Base-by-base conservation (phyloP, 139 green algal species). In the Eudorina sp. region DNA sequence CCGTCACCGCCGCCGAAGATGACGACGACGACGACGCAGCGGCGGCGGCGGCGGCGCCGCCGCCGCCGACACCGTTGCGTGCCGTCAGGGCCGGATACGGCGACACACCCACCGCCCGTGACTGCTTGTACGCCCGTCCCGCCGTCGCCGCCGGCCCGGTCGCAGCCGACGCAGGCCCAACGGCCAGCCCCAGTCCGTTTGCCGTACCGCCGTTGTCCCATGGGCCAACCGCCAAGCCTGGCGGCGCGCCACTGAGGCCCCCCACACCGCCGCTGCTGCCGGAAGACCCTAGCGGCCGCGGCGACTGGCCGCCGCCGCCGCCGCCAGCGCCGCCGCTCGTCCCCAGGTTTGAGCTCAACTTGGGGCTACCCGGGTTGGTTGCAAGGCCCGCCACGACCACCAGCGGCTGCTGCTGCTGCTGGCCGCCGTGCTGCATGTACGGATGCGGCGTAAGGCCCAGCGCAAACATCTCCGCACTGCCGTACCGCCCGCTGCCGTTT, bases 71-170 rank as follows among this genome's bases (percentile, higher is more conserved):
- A 18, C 53, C 19, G 27, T 2, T n/a, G 21, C 21, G 43, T 21
- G n/a, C 41, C 43, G 21, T 43, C 11, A 68, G 34, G 7, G 29
- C 14, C 31, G 48, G 34, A 31, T 83, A 53, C 48, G 31, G 14
- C 3, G 77, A 16, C 34, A 73, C n/a, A 14, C 77, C 77, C 6
- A 38, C 4, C 7, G 36, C 36, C 0, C 53, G 38, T 3, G 53
- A 41, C 53, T 73, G 53, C 77, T 83, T 83, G 53, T 55, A 84
- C 77, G 36, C 53, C 2, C 80, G 43, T 2, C 80, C 60, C 2
- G 41, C n/a, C 31, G 60, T 4, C n/a, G 18, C 45, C 5, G 43
- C 43, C 13, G 40, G 29, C 16, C 5, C 55, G 21, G 3, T 4
- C 34, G 38, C 6, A 18, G 76, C 34, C 76, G 53, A 25, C 18